phyloP scores from a whole-genome alignment of 352 stramenopile species.

The Phytophthora meadii region DNA sequence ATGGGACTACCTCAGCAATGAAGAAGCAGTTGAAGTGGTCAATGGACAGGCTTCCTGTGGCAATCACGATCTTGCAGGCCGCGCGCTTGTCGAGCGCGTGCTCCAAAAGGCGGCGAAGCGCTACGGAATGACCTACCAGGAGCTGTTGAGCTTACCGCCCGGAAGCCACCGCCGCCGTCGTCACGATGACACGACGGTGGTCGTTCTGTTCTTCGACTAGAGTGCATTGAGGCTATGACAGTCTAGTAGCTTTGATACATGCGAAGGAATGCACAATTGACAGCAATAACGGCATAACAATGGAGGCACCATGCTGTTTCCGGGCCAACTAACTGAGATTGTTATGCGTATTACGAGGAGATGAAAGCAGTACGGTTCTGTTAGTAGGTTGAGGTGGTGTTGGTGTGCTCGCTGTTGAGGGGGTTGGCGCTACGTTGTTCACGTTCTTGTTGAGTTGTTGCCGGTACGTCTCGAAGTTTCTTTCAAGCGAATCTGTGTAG shows the following conservation, averaged over 20 bases:
- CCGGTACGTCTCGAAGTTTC: constrained; percentile 69
- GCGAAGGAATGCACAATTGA: constrained; percentile 14
- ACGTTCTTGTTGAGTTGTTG: constrained; percentile 39
- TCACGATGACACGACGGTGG: constrained; percentile 94
- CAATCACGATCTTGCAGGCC: constrained; percentile 76
- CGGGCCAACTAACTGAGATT: not conserved
- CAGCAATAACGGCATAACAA: constrained; percentile 22
- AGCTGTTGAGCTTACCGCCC: constrained; percentile 83
- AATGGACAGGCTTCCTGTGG: constrained; percentile 59
- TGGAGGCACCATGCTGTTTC: constrained; percentile 2
- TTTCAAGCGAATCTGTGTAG: constrained; percentile 71
- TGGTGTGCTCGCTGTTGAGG: constrained; percentile 4
- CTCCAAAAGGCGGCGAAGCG: constrained; percentile 78
- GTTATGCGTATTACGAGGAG: constrained; percentile 13
- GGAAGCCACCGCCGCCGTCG: constrained; percentile 84
- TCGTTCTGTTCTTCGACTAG: constrained; percentile 91
- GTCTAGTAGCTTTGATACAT: constrained; percentile 14
- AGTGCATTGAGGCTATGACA: constrained; percentile 19
- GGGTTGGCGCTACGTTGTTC: not conserved
- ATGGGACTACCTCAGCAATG: constrained; percentile 97
- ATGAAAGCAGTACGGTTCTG: constrained; percentile 13
- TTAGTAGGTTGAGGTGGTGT: constrained; percentile 14
- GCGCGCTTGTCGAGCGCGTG: constrained; percentile 80
- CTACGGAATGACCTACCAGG: constrained; percentile 83
- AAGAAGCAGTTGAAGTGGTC: constrained; percentile 95